Base-by-base conservation (phyloP, 2,329 filamentous ascomycete genomes). In the Microascus cirrosus region DNA sequence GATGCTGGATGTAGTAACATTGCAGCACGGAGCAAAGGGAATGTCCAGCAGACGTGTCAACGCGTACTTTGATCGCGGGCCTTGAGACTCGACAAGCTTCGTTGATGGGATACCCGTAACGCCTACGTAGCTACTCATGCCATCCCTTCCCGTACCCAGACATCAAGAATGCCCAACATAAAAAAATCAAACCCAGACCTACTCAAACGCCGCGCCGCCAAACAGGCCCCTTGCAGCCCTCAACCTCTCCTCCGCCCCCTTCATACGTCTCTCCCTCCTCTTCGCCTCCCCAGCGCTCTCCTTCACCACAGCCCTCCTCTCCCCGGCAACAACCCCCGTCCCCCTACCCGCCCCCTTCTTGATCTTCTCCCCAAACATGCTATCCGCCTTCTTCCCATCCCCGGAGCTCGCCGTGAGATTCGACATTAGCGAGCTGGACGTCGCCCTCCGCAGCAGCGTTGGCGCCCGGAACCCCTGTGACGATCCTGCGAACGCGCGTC, bases 361-460 rank as follows among this genome's bases (percentile, higher is more conserved):
- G 58, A 85, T 76, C 70, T 80, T 83, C 59, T 71, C 74, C n/a
- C 76, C 75, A 54, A 73, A 73, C 52, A 72, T 72, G 36, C 64
- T 66, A 55, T 62, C 59, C 8, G 54, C 58, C 1, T 25, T 36
- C 20, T 48, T 58, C 2, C n/a, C 53, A 3, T 28, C 22, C 34
- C 11, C 12, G 1, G 53, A 54, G n/a, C 54, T 55, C 28, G 59
- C 54, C 18, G 57, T 3, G 66, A 66, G 50, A 67, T 69, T 57
- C 18, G 72, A 77, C 48, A 77, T 67, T 18, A 79, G 70, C 28
- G 80, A 83, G 66, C 85, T 85, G 13, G 85, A 86, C 0, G 89
- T 93, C 4, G 88, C 87, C 34, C 87, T 81, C 28, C 89, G 82
- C 20, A 94, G 78, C 22, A 94, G 76, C 0, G 81, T 78, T 0